Percentiles rank a stretch among this genome's conserved stretches.
phyloP scores from a whole-genome alignment of 2,329 filamentous ascomycete genomes.

The Hypoxylon sp. region DNA sequence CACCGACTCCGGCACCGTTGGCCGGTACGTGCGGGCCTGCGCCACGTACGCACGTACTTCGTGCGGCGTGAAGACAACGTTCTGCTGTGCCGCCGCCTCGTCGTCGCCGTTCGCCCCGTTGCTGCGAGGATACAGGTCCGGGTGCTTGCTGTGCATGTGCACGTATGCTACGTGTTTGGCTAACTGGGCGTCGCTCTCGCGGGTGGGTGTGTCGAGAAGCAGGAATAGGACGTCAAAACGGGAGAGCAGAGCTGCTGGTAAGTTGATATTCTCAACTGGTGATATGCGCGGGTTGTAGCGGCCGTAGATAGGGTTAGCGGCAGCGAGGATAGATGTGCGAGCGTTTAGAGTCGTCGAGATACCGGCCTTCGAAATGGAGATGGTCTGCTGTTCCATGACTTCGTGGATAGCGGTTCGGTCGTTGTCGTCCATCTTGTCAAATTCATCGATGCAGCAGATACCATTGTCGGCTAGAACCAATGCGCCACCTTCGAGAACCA shows the following conservation, averaged over 20 bases:
- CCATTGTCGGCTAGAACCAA: slow-evolving; percentile 83
- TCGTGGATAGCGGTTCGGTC: slow-evolving; percentile 85
- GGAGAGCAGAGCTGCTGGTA: slow-evolving; percentile 94
- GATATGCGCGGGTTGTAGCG: slow-evolving; percentile 98
- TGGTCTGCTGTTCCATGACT: slow-evolving; percentile 89
- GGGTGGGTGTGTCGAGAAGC: slow-evolving; percentile 90
- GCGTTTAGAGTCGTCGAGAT: slow-evolving; percentile 86
- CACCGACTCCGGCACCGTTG: slow-evolving; percentile 82
- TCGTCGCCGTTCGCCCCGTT: slow-evolving; percentile 50
- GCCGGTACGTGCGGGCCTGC: slow-evolving; percentile 87
- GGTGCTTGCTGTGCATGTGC: slow-evolving; percentile 95
- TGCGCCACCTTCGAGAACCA: slow-evolving; percentile 82
- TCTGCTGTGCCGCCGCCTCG: slow-evolving; percentile 29
- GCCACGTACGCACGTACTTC: slow-evolving; percentile 97
- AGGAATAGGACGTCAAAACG: slow-evolving; percentile 98
- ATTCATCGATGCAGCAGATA: slow-evolving; percentile 87
- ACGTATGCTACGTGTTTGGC: slow-evolving; percentile 96
- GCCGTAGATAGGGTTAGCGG: slow-evolving; percentile 95
- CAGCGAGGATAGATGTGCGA: slow-evolving; percentile 92
- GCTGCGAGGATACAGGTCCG: slow-evolving; percentile 66
- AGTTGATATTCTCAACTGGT: slow-evolving; percentile 98
- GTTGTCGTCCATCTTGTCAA: slow-evolving; percentile 89
- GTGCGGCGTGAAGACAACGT: slow-evolving; percentile 84
- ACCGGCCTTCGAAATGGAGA: slow-evolving; percentile 80
- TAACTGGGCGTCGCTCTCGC: slow-evolving; percentile 90